Evolutionary conservation across 2,329 filamentous ascomycete species (phyloP).

Genomic region (Monilinia fructicola): DNA sequence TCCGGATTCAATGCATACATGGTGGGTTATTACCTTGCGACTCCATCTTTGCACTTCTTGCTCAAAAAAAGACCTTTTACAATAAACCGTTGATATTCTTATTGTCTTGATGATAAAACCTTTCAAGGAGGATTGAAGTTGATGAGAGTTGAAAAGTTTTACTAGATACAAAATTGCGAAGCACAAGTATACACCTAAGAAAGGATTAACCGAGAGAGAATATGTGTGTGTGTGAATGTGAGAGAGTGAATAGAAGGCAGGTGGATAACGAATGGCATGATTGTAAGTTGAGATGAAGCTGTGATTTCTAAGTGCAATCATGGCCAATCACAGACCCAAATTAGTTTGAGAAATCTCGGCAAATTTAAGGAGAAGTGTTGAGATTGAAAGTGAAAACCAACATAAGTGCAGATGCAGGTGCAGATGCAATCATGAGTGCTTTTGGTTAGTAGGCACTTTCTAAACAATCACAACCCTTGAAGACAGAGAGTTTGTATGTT

Average conservation of each 20-base stretch:
- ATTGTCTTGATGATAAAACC: not conserved
- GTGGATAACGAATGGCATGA: not conserved
- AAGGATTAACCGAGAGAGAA: not conserved
- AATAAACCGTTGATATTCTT: not conserved
- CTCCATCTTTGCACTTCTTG: conserved; percentile 12
- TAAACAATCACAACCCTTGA: not conserved
- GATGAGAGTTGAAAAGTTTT: not conserved
- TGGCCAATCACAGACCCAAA: not conserved
- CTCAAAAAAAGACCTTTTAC: no score
- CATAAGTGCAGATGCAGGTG: not conserved
- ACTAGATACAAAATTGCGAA: not conserved
- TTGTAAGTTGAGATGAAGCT: not conserved
- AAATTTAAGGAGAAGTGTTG: not conserved
- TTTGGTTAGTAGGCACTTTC: not conserved
- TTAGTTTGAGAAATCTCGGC: not conserved
- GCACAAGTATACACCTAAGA: not conserved
- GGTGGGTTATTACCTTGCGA: not conserved
- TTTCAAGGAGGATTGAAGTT: not conserved
- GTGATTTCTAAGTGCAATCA: not conserved
- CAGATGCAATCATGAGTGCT: not conserved
- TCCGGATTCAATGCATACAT: not conserved
- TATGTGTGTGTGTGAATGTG: no score
- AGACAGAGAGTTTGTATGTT: not conserved
- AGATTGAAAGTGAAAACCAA: not conserved
- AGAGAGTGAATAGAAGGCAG: conserved; percentile 12